phyloP scores from a whole-genome alignment of 495 filamentous ascomycete species.

The Talaromyces proteolyticus region DNA sequence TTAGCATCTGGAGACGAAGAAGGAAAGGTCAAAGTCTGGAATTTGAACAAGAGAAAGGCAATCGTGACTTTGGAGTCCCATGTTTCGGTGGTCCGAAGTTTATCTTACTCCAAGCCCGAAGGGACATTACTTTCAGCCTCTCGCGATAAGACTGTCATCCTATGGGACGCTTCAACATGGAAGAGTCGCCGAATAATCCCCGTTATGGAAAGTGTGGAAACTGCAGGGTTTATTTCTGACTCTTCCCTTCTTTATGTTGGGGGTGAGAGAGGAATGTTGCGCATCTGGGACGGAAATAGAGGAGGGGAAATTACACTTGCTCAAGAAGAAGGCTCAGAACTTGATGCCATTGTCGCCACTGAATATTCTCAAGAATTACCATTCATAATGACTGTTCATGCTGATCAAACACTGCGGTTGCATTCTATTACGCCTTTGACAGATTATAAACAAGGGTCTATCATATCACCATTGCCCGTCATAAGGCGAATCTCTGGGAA shows the following conservation, averaged over 20 bases:
- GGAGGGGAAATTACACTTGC: slow-evolving; percentile 75
- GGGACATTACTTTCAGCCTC: slow-evolving; percentile 80
- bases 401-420: slow-evolving; percentile 77
- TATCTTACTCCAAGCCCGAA: slow-evolving; percentile 72
- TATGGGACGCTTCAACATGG: slow-evolving; percentile 86
- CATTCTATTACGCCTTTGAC: slow-evolving; percentile 51
- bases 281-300: slow-evolving; percentile 73
- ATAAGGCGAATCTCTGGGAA: slow-evolving; percentile 83
- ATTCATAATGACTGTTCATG: slow-evolving; percentile 76
- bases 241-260: slow-evolving; percentile 72
- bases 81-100: slow-evolving; percentile 79
- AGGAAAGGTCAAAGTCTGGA: slow-evolving; percentile 85
- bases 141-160: slow-evolving; percentile 86
- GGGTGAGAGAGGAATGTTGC: slow-evolving; percentile 74
- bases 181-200: slow-evolving; percentile 77
- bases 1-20: slow-evolving; percentile 91
- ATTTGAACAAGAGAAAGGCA: slow-evolving; percentile 75
- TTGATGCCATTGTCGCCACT: slow-evolving; percentile 69
- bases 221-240: slow-evolving; percentile 68
- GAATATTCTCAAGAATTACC: slow-evolving; percentile 55
- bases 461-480: slow-evolving; percentile 43
- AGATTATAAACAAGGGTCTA: slow-evolving; percentile 24
- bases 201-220: slow-evolving; percentile 79
- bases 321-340: slow-evolving; percentile 59
- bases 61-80: slow-evolving; percentile 81